Percentiles rank a stretch among this genome's conserved stretches.
phyloP scores from a whole-genome alignment of 1,284 basidiomycete species.

The Fomitiporia mediterranea region DNA sequence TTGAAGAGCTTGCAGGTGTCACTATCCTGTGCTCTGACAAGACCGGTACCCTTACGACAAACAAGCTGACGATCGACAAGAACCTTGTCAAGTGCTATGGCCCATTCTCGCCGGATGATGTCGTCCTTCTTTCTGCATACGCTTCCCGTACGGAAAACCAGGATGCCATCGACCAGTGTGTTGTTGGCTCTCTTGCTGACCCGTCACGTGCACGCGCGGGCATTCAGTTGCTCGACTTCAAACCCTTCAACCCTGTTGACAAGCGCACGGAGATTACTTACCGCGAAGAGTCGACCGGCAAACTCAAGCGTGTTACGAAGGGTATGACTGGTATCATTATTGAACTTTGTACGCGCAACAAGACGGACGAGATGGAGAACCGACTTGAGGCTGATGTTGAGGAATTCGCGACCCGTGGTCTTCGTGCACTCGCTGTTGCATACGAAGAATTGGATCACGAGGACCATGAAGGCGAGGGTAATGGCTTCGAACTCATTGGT shows the following conservation, averaged over 20 bases:
- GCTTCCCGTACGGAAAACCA: constrained; percentile 98
- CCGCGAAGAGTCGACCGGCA: constrained; percentile 88
- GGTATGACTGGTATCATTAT: constrained; percentile 98
- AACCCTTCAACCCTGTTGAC: constrained; percentile 99
- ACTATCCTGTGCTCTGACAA: constrained; percentile 98
- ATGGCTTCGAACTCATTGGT: constrained; percentile 96
- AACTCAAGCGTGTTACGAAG: constrained; percentile 98
- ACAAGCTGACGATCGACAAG: constrained; percentile 97
- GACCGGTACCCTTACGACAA: constrained; percentile 96
- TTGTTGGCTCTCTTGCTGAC: constrained; percentile 79
- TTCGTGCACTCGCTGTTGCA: constrained; percentile 95
- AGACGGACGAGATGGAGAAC: constrained; percentile 88
- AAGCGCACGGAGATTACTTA: constrained; percentile 99
- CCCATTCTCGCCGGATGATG: constrained; percentile 83
- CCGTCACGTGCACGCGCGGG: constrained; percentile 75
- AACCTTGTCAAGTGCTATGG: constrained; percentile 91
- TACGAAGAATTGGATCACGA: constrained; percentile 89
- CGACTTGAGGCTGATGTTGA: constrained; percentile 92
- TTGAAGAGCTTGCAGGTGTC: constrained; percentile 95
- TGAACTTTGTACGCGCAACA: constrained; percentile 94
- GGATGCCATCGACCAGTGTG: constrained; percentile 92
- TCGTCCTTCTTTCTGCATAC: constrained; percentile 91
- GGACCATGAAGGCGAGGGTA: constrained; percentile 80
- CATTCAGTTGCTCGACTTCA: constrained; percentile 97
- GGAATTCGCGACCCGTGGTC: constrained; percentile 93